Percentiles rank a stretch among this genome's conserved stretches.
These are phyloP conservation scores for Tagetes patula DNA, from an alignment of 129 eudicot species.

Conservation along the genomic window DNA sequence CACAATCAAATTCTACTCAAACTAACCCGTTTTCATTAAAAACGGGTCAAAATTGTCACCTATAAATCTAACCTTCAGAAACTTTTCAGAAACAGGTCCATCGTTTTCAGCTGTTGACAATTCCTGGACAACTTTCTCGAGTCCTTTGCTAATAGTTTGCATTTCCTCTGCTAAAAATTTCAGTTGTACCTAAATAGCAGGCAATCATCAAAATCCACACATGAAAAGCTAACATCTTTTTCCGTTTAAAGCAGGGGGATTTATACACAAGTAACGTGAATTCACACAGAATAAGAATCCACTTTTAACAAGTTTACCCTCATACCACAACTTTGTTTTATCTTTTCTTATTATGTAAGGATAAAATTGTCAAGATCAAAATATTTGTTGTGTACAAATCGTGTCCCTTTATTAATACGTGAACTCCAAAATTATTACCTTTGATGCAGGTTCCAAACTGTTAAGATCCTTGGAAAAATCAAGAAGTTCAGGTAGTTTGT, in stretches of 20 bases:
- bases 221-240: not conserved
- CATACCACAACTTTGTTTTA: not conserved
- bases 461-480: slow-evolving; percentile 78
- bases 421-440: slow-evolving; percentile 46
- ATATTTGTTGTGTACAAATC: not conserved
- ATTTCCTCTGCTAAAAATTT: slow-evolving; percentile 89
- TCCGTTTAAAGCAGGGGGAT: not conserved
- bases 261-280: not conserved
- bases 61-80: slow-evolving; percentile 50
- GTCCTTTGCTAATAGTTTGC: slow-evolving; percentile 93
- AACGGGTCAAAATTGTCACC: not conserved
- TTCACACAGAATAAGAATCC: not conserved
- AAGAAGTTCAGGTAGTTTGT: slow-evolving; percentile 84
- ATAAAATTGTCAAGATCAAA: not conserved
- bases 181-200: slow-evolving; percentile 66
- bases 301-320: not conserved
- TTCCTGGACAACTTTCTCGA: slow-evolving; percentile 88
- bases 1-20: not conserved
- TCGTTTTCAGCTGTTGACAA: slow-evolving; percentile 76
- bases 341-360: not conserved
- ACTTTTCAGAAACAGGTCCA: slow-evolving; percentile 70
- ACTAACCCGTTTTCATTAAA: not conserved
- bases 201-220: slow-evolving; percentile 8
- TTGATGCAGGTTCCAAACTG: slow-evolving; percentile 83
- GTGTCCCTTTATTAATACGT: not conserved